These are phyloP conservation scores for Sodiomyces alkalinus DNA, from an alignment of 2,329 filamentous ascomycete genomes.

Conservation along the genomic window DNA sequence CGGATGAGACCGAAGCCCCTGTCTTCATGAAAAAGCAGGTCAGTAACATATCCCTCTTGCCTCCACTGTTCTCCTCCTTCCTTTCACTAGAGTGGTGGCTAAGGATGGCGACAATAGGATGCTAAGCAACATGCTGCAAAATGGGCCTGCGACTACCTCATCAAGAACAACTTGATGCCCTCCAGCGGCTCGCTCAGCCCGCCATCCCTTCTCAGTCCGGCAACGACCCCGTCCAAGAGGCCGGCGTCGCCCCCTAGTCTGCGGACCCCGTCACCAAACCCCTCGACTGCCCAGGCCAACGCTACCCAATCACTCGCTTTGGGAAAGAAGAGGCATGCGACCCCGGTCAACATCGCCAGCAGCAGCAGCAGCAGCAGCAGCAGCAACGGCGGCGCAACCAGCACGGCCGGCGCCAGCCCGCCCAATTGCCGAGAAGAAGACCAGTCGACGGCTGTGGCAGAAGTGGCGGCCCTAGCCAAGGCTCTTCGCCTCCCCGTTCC, in stretches of 20 bases:
- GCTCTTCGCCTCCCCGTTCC: conserved; percentile 18
- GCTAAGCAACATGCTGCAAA: conserved; percentile 39
- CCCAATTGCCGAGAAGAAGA: background rate
- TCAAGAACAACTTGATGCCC: conserved; percentile 13
- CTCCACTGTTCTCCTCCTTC: background rate
- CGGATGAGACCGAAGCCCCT: conserved; percentile 13
- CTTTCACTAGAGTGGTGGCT: background rate
- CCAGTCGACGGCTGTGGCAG: background rate
- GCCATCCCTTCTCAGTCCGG: too few species aligned
- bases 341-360: background rate
- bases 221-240: conserved; percentile 1
- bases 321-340: background rate
- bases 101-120: conserved; percentile 12
- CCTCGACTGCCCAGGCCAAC: background rate
- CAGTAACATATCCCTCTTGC: background rate
- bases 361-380: background rate
- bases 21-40: conserved; percentile 34
- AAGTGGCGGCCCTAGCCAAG: conserved; percentile 17
- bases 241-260: background rate
- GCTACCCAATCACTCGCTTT: too few species aligned
- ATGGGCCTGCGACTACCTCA: conserved; percentile 27
- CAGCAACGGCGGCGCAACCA: background rate
- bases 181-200: conserved; percentile 8
- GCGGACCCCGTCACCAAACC: conserved; percentile 1
- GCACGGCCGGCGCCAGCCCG: background rate